Conservation (phyloP, 495 filamentous ascomycete genomes). For the Amniculicola lignicola region DNA sequence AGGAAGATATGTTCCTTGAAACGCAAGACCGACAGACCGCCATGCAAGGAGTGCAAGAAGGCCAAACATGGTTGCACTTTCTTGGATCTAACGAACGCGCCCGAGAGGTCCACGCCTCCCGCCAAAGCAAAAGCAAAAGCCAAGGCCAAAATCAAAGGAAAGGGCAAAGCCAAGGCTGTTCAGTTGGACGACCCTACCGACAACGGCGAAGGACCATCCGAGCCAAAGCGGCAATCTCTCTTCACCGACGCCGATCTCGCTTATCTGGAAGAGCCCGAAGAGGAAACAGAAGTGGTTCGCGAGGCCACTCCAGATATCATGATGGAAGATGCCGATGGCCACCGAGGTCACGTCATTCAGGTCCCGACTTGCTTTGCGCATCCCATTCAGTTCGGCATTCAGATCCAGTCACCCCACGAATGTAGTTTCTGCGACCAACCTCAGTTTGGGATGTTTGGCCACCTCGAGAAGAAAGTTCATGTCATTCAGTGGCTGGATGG, state of each 20-base stretch:
- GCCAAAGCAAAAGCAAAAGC: neutral
- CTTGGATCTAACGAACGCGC: conserved; percentile 1
- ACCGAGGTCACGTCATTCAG: conserved; percentile 6
- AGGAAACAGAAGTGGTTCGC: neutral
- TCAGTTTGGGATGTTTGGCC: conserved; percentile 14
- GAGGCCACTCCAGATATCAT: conserved; percentile 11
- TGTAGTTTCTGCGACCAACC: conserved; percentile 27
- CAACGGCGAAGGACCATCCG: neutral
- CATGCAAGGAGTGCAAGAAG: conserved; percentile 18
- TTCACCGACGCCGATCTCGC: neutral
- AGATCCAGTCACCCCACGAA: neutral
- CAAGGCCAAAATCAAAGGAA: neutral
- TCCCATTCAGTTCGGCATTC: conserved; percentile 17
- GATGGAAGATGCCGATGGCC: conserved; percentile 18
- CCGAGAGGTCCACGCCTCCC: no score
- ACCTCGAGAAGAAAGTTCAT: conserved; percentile 8
- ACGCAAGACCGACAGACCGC: conserved; percentile 10
- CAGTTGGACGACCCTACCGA: neutral
- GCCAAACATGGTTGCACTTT: conserved; percentile 18
- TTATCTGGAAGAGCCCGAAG: neutral
- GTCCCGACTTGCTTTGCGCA: conserved; percentile 21
- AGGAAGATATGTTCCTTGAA: conserved; percentile 20
- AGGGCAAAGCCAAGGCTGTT: neutral
- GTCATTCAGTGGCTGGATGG: conserved; percentile 24
- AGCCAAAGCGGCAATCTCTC: neutral